Evolutionary conservation across 2,329 filamentous ascomycete genomes (phyloP).

Genomic region (Graphilbum ipis-grandicollis): DNA sequence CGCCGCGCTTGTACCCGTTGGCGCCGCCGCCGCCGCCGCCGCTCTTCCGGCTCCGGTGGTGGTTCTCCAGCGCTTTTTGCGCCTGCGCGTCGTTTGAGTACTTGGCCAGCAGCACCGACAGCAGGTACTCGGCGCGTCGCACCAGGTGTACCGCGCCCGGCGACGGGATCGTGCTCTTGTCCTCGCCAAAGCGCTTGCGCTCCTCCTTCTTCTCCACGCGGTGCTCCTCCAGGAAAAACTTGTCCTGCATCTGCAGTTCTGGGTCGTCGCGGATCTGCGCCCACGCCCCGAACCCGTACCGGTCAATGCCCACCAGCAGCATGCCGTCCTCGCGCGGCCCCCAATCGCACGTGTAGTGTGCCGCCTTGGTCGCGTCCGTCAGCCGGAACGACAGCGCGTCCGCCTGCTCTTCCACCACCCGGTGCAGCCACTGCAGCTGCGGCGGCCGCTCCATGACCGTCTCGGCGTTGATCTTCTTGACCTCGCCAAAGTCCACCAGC

Average conservation of each 20-base stretch:
- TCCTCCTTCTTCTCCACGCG: slow-evolving; percentile 97
- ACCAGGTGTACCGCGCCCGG: slow-evolving; percentile 96
- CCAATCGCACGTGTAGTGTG: slow-evolving; percentile 85
- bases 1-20: slow-evolving; percentile 43
- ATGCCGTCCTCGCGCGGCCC: slow-evolving; percentile 89
- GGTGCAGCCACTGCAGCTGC: slow-evolving; percentile 70
- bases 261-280: slow-evolving; percentile 80
- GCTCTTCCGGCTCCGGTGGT: slow-evolving; percentile 90
- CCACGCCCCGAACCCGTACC: slow-evolving; percentile 94
- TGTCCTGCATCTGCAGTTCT: slow-evolving; percentile 71
- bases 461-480: slow-evolving; percentile 91
- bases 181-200: slow-evolving; percentile 58
- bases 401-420: slow-evolving; percentile 46
- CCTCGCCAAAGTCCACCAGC: slow-evolving; percentile 80
- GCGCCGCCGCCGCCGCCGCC: slow-evolving; percentile 41
- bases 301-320: slow-evolving; percentile 84
- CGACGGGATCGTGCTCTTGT: slow-evolving; percentile 72
- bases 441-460: slow-evolving; percentile 82
- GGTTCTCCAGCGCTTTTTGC: slow-evolving; percentile 72
- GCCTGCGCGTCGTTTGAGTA: slow-evolving; percentile 61
- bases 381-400: slow-evolving; percentile 74
- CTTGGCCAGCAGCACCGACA: slow-evolving; percentile 82
- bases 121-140: slow-evolving; percentile 80
- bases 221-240: slow-evolving; percentile 93
- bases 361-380: slow-evolving; percentile 78